Percentiles rank a stretch among this genome's conserved stretches.
phyloP scores from a whole-genome alignment of 2,329 filamentous ascomycete genomes.

The Seiridium cupressi region DNA sequence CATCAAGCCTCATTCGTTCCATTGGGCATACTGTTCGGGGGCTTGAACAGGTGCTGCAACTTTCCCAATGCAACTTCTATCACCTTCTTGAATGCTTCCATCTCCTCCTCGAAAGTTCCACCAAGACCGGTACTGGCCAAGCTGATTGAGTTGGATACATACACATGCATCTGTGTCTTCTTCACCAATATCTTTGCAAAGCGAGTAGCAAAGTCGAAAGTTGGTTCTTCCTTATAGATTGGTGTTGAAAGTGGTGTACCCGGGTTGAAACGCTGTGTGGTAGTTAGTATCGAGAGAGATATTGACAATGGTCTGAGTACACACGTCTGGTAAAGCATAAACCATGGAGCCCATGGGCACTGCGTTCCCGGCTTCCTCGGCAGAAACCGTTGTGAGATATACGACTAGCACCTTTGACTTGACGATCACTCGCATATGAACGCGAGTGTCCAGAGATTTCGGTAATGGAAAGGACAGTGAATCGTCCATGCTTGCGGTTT shows the following conservation, averaged over 20 bases:
- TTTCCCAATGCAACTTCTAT: constrained; percentile 66
- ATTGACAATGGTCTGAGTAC: constrained; percentile 15
- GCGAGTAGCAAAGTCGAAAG: constrained; percentile 82
- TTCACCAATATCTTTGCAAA: constrained; percentile 81
- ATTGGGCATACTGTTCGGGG: constrained; percentile 15
- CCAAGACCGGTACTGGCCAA: constrained; percentile 72
- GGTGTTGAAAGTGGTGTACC: constrained; percentile 71
- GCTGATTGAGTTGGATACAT: constrained; percentile 85
- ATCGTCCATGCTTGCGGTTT: constrained; percentile 12
- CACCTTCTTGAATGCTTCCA: constrained; percentile 78
- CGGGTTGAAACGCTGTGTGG: constrained; percentile 46
- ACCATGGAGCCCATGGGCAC: constrained; percentile 82
- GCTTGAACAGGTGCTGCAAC: constrained; percentile 36
- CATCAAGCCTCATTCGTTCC: constrained; percentile 10
- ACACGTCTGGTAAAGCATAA: constrained; percentile 88
- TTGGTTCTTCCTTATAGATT: constrained; percentile 72
- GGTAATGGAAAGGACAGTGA: constrained; percentile 62
- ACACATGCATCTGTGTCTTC: constrained; percentile 71
- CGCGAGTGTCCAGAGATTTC: constrained; percentile 56
- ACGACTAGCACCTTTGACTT: constrained; percentile 57
- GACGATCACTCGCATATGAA: constrained; percentile 59
- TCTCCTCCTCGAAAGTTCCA: constrained; percentile 86
- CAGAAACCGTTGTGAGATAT: constrained; percentile 58
- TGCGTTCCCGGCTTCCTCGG: constrained; percentile 47
- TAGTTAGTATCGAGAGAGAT: neutral